These are phyloP conservation scores for Tulasnella sp. DNA, from an alignment of 768 basidiomycete species.

Conservation along the genomic window DNA sequence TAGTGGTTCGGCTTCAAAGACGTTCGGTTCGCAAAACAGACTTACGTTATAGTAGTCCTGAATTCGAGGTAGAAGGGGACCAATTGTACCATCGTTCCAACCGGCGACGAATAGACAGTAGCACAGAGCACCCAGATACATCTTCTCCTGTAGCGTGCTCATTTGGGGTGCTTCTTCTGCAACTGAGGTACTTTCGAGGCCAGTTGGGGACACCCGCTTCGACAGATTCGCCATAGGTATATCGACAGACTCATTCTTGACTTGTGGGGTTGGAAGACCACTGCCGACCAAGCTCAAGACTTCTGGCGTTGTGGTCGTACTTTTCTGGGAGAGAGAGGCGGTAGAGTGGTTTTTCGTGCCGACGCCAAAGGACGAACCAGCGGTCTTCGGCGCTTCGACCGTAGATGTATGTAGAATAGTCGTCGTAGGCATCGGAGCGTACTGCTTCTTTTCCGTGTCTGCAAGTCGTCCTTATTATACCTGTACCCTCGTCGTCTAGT, in stretches of 20 bases:
- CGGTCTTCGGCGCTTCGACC: not conserved
- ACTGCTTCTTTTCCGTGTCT: not conserved
- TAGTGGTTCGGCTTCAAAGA: not conserved
- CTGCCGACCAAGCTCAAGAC: not conserved
- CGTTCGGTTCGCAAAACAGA: not conserved
- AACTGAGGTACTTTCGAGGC: not conserved
- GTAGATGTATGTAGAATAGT: not conserved
- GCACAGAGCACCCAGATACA: not conserved
- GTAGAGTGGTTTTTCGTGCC: not conserved
- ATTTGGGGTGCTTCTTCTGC: not conserved
- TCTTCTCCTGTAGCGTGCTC: not conserved
- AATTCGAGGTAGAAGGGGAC: slow-evolving; percentile 4
- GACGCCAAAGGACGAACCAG: not conserved
- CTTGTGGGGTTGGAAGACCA: not conserved
- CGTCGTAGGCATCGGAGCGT: not conserved
- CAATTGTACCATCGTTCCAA: slow-evolving; percentile 13
- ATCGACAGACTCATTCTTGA: not conserved
- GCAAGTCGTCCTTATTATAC: not conserved
- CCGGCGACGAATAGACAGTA: slow-evolving; percentile 8
- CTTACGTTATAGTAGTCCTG: slow-evolving; percentile 8
- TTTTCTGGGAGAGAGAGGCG: not conserved
- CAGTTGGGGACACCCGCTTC: not conserved
- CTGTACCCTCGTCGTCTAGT: no score
- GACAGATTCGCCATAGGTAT: not conserved
- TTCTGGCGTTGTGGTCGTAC: not conserved